phyloP scores from a whole-genome alignment of 1,284 basidiomycete genomes.

The Ganoderma multipileum region DNA sequence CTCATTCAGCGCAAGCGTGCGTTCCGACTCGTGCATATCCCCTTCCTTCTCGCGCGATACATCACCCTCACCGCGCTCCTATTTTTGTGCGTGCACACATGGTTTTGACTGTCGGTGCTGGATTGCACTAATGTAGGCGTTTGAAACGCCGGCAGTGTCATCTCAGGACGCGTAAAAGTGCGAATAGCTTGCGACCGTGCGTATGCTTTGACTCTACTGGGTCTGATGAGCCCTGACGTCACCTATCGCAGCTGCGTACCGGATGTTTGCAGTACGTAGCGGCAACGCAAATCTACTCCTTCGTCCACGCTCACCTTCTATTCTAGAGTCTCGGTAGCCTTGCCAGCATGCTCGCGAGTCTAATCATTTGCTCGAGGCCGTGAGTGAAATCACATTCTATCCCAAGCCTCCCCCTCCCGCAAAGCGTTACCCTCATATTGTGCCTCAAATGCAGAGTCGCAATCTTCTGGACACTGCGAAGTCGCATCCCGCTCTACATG shows the following conservation, averaged over 20 bases:
- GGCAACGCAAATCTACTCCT: too few relatives aligned
- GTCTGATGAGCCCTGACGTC: neutral
- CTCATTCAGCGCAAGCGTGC: conserved; percentile 20
- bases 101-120: too few relatives aligned
- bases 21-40: conserved; percentile 19
- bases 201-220: neutral
- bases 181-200: conserved; percentile 22
- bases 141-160: conserved; percentile 7
- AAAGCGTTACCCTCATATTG: too few relatives aligned
- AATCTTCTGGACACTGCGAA: conserved; percentile 16
- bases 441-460: neutral
- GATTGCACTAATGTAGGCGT: neutral
- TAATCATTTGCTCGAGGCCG: conserved; percentile 20
- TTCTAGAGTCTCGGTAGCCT: conserved; percentile 18
- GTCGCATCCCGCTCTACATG: neutral
- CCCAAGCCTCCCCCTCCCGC: neutral
- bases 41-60: conserved; percentile 26
- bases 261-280: conserved; percentile 17
- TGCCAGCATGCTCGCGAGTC: conserved; percentile 17
- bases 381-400: neutral
- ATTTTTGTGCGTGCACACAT: conserved; percentile 19
- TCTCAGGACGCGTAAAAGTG: conserved; percentile 6
- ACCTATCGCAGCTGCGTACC: conserved; percentile 10
- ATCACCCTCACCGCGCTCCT: conserved; percentile 19
- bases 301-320: neutral